A percentile compares a stretch with the other conserved stretches of the same genome.
These are phyloP conservation scores for Pyrenula massariospora DNA, from an alignment of 495 filamentous ascomycete genomes.

Conservation along the genomic window DNA sequence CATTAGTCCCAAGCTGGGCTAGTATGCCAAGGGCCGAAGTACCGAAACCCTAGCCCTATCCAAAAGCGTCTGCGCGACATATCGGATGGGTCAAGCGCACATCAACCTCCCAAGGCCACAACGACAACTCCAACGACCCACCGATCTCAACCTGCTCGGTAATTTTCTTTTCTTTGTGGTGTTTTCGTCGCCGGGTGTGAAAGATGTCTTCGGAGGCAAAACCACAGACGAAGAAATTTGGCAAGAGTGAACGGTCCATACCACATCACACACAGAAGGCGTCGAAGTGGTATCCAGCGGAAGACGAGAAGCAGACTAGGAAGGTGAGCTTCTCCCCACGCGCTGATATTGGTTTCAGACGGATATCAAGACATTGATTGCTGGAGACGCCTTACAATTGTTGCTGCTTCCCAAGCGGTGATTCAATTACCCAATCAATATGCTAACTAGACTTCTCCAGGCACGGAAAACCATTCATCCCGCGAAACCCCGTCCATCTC, in stretches of 20 bases:
- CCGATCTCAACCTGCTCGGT: background rate
- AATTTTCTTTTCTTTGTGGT: background rate
- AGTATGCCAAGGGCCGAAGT: background rate
- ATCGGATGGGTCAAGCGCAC: background rate
- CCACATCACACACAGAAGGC: slow-evolving; percentile 79
- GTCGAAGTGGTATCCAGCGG: slow-evolving; percentile 98
- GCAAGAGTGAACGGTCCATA: slow-evolving; percentile 88
- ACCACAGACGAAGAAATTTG: slow-evolving; percentile 80
- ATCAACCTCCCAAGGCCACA: background rate
- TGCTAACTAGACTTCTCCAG: slow-evolving; percentile 34
- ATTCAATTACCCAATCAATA: no score
- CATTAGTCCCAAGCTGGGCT: background rate
- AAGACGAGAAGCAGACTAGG: slow-evolving; percentile 81
- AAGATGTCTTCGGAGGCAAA: background rate
- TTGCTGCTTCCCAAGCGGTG: no score
- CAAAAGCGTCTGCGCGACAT: background rate
- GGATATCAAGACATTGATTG: no score
- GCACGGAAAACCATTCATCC: slow-evolving; percentile 88
- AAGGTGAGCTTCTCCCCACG: slow-evolving; percentile 58
- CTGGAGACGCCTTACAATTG: no score
- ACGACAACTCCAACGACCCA: background rate
- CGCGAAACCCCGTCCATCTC: slow-evolving; percentile 70
- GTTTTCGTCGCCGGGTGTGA: background rate
- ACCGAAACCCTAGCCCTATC: background rate
- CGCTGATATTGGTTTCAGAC: no score